Evolutionary conservation across 495 filamentous ascomycete genomes (phyloP), one percentile per base, ranked within the genome.

Genomic region (Aspergillus affinis): DNA sequence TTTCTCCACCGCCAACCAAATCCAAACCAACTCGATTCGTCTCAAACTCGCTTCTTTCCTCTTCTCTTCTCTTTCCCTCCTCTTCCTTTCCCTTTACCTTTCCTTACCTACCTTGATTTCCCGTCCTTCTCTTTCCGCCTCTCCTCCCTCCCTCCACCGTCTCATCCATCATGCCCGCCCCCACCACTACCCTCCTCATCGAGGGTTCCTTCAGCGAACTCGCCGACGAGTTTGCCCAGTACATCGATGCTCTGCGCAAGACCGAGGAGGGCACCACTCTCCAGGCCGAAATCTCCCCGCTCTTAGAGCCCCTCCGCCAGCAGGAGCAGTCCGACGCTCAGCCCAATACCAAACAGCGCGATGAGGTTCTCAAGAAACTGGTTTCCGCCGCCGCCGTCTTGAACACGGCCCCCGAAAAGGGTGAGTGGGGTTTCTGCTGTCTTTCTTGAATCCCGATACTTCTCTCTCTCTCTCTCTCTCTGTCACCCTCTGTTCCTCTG

Each of bases 201-300:
- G 93, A 97, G 78, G 93, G 92, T 69, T 82, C 78, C 61, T 96
- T 96, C 74, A 85, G 88, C 67, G 92, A 97, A 79, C 84, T 96
- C 71, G 86, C 88, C 61, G 86, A 91, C 68, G 92, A 97, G 76
- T 88, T 96, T 75, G 90, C 91, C 69, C 86, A 88, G 64, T 93
- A 92, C 77, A 71, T 96, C 73, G 89, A 90, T 70, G 79, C 78
- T 49, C 76, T 88, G 55, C 81, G 77, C 70, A 86, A 82, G 64
- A 72, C 74, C 55, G 78, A 69, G 48, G 78, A 59, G 59, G 74
- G 82, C 68, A 73, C 86, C 61, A 82, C 77, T 66, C 71, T 88
- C 56, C 79, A 84, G 67, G 78, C 88, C 65, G 89, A 96, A 58
- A 83, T 93, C 68, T 77, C 84, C 74, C 82, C 87, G 57, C 81